Evolutionary conservation across 805 yeast genomes (phyloP).

Genomic region (Wickerhamomyces xylosicus): DNA sequence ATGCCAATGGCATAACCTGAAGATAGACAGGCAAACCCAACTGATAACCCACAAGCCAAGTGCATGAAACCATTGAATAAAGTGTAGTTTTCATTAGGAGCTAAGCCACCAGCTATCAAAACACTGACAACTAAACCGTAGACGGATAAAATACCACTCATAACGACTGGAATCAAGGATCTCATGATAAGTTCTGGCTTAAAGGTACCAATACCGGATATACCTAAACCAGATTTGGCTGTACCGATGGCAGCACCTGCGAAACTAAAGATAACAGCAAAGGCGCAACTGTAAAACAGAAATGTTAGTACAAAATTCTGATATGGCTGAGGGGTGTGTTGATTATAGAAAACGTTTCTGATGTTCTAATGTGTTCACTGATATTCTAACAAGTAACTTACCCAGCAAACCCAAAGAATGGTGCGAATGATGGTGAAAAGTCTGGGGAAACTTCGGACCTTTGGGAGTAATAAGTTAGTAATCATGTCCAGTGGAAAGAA

Average conservation of each 20-base stretch:
- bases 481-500: not conserved
- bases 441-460: constrained; percentile 39
- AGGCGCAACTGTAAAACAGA: constrained; percentile 46
- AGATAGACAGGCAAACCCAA: constrained; percentile 93
- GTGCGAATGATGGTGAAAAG: constrained; percentile 86
- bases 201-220: constrained; percentile 95
- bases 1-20: constrained; percentile 95
- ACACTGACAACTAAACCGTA: constrained; percentile 97
- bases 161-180: constrained; percentile 91
- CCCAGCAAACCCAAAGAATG: constrained; percentile 97
- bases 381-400: no score
- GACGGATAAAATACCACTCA: constrained; percentile 95
- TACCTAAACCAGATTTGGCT: constrained; percentile 97
- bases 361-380: not conserved
- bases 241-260: constrained; percentile 99
- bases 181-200: constrained; percentile 96
- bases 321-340: no score
- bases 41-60: constrained; percentile 89
- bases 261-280: constrained; percentile 83
- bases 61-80: constrained; percentile 97
- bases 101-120: constrained; percentile 81
- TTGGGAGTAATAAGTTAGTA: constrained; percentile 6
- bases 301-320: constrained; percentile 1
- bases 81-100: constrained; percentile 72
- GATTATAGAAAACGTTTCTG: not conserved